Evolutionary conservation across 2,329 filamentous ascomycete genomes (phyloP), one percentile per base, ranked within the genome.

Genomic region (Scleromitrula shiraiana): DNA sequence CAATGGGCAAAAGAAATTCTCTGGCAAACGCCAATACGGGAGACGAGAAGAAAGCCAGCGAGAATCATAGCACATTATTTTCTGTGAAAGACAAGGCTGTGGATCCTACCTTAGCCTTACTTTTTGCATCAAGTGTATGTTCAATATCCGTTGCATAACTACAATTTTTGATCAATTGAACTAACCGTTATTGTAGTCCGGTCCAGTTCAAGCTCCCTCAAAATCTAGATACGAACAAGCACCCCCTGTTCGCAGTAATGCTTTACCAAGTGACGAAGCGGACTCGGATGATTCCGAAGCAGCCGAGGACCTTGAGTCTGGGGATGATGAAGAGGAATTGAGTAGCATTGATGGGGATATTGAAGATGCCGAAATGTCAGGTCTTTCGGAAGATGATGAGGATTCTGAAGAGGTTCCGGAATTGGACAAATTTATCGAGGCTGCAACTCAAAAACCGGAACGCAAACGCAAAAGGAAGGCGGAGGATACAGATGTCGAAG

Each of bases 121-220:
- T 89, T 32, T 89, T 89, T 68, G 75, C 82, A 49, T 71, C 75
- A 49, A 88, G 85, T 71, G 84, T 88, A 75, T 70, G 82, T 75
- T 35, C 30, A 8, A 7, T n/a, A 46, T 20, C 19, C 19, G 19
- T 10, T 19, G 15, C 7, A 33, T 24, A 14, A 5, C 22, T 24
- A n/a, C 5, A 26, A 26, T 23, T 17, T 26, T 24, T 22, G 41
- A 36, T 33, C 22, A 41, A 24, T 15, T 33, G 15, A 37, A 9
- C 33, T 41, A 14, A 27, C 36, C 22, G n/a, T 43, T 43, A 20
- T 7, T 23, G 15, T 14, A 65, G 63, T 61, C 65, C 35, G 66
- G 65, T 3, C 66, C 66, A 36, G 63, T 67, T 12, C 60, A 63
- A 52, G 52, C 62, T 8, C 63, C 64, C 35, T 54, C 60, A 14